Conservation (phyloP, 23 red algal species). For the Gracilaria caudata region DNA sequence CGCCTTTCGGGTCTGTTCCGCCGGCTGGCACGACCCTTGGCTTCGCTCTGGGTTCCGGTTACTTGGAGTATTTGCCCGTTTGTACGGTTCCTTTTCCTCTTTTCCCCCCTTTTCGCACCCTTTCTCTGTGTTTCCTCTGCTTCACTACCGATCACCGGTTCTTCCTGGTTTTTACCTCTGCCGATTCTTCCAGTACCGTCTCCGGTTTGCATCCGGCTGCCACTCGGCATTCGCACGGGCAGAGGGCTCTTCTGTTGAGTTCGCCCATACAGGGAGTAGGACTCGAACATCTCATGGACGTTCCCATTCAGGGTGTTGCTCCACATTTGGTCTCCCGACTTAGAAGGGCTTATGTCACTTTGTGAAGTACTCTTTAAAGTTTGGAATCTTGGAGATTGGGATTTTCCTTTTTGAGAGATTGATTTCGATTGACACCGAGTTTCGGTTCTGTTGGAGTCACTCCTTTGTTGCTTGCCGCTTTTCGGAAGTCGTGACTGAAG, state of each 20-base stretch:
- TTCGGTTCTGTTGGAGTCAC: background rate
- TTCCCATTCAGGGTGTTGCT: background rate
- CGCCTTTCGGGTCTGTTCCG: too few relatives aligned
- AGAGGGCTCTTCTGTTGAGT: background rate
- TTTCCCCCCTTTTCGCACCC: too few relatives aligned
- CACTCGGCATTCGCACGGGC: background rate
- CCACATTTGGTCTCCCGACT: constrained; percentile 8
- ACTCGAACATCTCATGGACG: background rate
- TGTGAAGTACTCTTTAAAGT: background rate
- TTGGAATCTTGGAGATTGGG: background rate
- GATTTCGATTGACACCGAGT: background rate
- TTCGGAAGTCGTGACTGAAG: background rate
- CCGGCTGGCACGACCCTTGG: too few relatives aligned
- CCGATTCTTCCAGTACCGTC: background rate
- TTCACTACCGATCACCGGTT: background rate
- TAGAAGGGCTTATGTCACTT: background rate
- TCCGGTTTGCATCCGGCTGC: background rate
- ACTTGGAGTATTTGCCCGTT: too few relatives aligned
- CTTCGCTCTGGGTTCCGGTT: too few relatives aligned
- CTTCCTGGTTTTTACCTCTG: background rate
- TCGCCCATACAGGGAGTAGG: background rate
- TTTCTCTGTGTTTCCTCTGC: too few relatives aligned
- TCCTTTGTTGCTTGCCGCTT: background rate
- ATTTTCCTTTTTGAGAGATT: background rate
- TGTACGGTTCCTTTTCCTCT: too few relatives aligned